Evolutionary conservation across 2,329 filamentous ascomycete genomes (phyloP), one percentile per base, ranked within the genome.

Genomic region (Fusarium pininemorale): DNA sequence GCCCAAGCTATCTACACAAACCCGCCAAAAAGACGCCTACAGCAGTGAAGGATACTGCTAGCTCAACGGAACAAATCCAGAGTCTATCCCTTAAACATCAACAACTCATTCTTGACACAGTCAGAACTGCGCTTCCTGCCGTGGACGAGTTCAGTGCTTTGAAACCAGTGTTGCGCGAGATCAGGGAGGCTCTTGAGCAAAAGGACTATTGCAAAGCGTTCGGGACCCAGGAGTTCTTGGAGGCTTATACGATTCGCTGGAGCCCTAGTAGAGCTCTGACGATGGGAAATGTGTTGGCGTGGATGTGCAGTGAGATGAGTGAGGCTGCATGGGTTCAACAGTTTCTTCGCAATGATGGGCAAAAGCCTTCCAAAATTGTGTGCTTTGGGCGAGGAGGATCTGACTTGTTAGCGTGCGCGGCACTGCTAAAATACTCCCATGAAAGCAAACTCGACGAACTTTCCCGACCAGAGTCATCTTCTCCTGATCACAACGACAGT

Each of bases 1-100:
- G 65, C 14, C 65, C 65, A 48, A 45, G 53, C 15, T 68, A 68
- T 54, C 7, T 68, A 48, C 53, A n/a, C 28, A 68, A 68, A 68
- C 14, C 41, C 11, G 28, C 39, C 28, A 68, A 68, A 35, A 24
- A 47, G 22, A 54, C 39, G 9, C 35, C 63, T 24, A 18, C 37
- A 32, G 7, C 54, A 24, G 54, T 68, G 3, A 68, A 48, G 30
- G 41, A 61, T 6, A 37, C 45, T 35, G 7, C 32, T 26, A 41
- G 15, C 41, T 41, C 15, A 2, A 53, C 3, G 22, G 45, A 37
- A 11, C 63, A 68, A 5, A 35, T 68, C 0, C 63, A 68, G 5
- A 61, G 16, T 32, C 28, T 68, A 15, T 54, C 65, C 39, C 7
- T 48, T 6, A 10, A 67, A 10, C 28, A 61, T 18, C 54, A 67